These are phyloP conservation scores for Orbilia javanica DNA, from an alignment of 2,329 filamentous ascomycete species.

Conservation along the genomic window DNA sequence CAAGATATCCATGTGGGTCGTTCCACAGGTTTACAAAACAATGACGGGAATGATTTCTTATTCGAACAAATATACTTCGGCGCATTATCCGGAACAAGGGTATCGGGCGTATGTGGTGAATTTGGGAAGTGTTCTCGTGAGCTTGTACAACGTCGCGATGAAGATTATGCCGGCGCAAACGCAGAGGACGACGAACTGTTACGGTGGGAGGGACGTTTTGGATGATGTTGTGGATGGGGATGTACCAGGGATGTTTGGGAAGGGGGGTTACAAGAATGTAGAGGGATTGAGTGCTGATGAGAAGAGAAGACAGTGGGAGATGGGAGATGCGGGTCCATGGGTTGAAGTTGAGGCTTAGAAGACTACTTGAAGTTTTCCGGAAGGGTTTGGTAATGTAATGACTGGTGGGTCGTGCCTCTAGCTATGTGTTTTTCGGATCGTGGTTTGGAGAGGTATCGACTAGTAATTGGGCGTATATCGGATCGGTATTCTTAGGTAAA, in stretches of 20 bases:
- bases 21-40: slow-evolving; percentile 47
- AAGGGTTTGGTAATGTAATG: not conserved
- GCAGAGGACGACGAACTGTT: slow-evolving; percentile 53
- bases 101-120: slow-evolving; percentile 47
- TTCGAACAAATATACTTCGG: slow-evolving; percentile 50
- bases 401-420: not conserved
- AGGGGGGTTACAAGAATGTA: slow-evolving; percentile 38
- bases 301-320: slow-evolving; percentile 33
- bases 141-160: slow-evolving; percentile 46
- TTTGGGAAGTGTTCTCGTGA: slow-evolving; percentile 51
- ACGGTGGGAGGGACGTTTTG: slow-evolving; percentile 46
- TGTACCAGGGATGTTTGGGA: slow-evolving; percentile 42
- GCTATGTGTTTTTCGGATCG: not conserved
- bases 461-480: not conserved
- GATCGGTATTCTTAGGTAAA: slow-evolving; percentile 6
- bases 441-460: no score
- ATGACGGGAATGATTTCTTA: slow-evolving; percentile 55
- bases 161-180: slow-evolving; percentile 57
- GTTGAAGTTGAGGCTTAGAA: slow-evolving; percentile 25
- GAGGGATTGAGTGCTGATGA: slow-evolving; percentile 39
- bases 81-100: slow-evolving; percentile 54
- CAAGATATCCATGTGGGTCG: slow-evolving; percentile 42
- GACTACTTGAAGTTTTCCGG: not conserved
- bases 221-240: slow-evolving; percentile 47
- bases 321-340: slow-evolving; percentile 43